Evolutionary conservation across 176 grass and related monocot genomes (phyloP), one percentile per base, ranked within the genome.

Genomic region (Carex littledalei): DNA sequence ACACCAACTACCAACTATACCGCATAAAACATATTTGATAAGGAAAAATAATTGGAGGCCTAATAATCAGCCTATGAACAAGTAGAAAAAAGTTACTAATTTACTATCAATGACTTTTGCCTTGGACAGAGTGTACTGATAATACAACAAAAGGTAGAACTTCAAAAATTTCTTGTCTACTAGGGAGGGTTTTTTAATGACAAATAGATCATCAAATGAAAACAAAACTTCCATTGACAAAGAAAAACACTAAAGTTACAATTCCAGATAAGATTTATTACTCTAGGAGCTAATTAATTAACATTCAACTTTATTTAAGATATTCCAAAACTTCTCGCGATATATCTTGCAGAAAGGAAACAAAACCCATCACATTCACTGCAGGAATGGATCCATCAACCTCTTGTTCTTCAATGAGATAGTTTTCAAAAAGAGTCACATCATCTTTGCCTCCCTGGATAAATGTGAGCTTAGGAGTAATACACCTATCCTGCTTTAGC

Each of bases 331-430:
- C 93, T 47, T 88, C 93, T 77, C 73, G 85, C 32, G 88, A 84
- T 8, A 94, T 86, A 53, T 79, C 85, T 87, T 99, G 93, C 14
- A 91, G 87, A 78, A 99, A 99, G 29, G 93, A 85, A 69, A 95
- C 90, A 85, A 99, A 95, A 47, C 96, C 96, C 35, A 69, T 86
- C 84, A 85, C 86, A 43, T 80, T 86, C 58, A 67, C 12, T 26
- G 85, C 52, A 87, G 90, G 76, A 65, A 78, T 90, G 8, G 80
- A 59, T 58, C 91, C 96, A 88, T 99, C 91, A 34, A 92, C 87
- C 83, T 94, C 85, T 88, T 95, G 93, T 26, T 99, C 96, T 86
- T 95, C 96, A 50, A 99, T 89, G 18, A 99, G 91, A 91, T 90
- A 99, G 71, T 82, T 92, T 73, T 99, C 93, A 64, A 99, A 95